phyloP scores from a whole-genome alignment of 1,284 basidiomycete genomes.

The Amylostereum areolatum region DNA sequence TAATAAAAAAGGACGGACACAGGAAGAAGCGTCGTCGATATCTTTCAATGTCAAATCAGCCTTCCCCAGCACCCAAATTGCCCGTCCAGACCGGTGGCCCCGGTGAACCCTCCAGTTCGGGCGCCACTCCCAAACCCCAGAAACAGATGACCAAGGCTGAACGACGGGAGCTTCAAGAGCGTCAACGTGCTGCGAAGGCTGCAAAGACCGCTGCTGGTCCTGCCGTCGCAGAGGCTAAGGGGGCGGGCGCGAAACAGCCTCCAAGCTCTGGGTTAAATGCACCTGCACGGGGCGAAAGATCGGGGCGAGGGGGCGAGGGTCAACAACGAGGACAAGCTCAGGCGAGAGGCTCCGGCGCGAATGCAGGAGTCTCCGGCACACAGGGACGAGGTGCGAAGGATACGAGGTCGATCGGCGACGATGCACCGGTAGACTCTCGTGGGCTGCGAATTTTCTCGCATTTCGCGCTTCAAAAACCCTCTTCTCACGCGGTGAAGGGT shows the following conservation, averaged over 20 bases:
- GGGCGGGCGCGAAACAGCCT: conserved; percentile 1
- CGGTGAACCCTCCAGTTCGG: not conserved
- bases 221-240: conserved; percentile 15
- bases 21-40: too few species aligned
- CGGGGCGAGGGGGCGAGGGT: not conserved
- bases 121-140: conserved; percentile 33
- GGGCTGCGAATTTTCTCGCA: conserved; percentile 77
- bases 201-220: conserved; percentile 16
- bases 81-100: too few species aligned
- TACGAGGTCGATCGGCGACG: conserved; percentile 21
- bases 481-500: conserved; percentile 52
- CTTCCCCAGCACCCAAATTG: too few species aligned
- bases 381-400: conserved; percentile 9
- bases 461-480: conserved; percentile 68
- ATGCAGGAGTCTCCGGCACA: not conserved
- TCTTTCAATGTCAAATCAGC: too few species aligned
- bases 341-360: not conserved
- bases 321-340: not conserved
- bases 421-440: conserved; percentile 34
- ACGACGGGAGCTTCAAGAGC: conserved; percentile 72
- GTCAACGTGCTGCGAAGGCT: conserved; percentile 71
- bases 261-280: too few species aligned
- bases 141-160: conserved; percentile 77
- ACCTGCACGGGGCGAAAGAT: not conserved
- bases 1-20: too few species aligned